phyloP scores from a whole-genome alignment of 2,329 filamentous ascomycete species.

The Fusarium foetens region DNA sequence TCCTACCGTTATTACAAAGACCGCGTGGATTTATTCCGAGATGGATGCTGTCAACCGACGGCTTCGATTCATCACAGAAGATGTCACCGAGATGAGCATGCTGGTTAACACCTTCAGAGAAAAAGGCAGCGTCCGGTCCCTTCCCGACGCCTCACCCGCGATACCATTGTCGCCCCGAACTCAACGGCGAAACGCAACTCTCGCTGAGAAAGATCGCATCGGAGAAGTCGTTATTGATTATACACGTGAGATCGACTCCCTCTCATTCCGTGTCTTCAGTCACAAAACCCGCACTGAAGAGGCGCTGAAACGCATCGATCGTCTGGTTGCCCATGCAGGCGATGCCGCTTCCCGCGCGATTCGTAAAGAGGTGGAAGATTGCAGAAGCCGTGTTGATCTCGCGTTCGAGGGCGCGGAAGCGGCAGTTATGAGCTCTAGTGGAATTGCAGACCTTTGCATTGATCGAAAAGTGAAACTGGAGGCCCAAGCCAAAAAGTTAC shows the following conservation, averaged over 20 bases:
- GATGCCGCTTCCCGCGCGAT: neutral
- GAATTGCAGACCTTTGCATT: neutral
- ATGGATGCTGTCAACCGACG: conserved; percentile 16
- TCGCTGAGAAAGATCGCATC: conserved; percentile 18
- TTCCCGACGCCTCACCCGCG: neutral
- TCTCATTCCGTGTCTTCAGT: neutral
- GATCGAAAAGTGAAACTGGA: conserved; percentile 8
- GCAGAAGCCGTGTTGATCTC: neutral
- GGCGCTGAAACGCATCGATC: neutral
- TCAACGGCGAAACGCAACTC: conserved; percentile 1
- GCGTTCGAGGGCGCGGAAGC: neutral
- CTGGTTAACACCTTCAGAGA: conserved; percentile 2
- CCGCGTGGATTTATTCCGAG: conserved; percentile 8
- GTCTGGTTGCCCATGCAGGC: neutral
- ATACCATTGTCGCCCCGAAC: neutral
- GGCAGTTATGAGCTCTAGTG: neutral
- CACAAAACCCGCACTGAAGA: neutral
- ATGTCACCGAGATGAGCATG: neutral
- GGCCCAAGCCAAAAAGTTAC: conserved; percentile 6
- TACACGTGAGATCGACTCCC: neutral
- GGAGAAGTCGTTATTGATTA: neutral
- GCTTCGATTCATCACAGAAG: neutral
- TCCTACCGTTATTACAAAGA: conserved; percentile 2
- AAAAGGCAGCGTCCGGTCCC: neutral
- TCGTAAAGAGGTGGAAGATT: conserved; percentile 5